Evolutionary conservation across 495 filamentous ascomycete species (phyloP).

Genomic region (Penicillium simplicissimum): DNA sequence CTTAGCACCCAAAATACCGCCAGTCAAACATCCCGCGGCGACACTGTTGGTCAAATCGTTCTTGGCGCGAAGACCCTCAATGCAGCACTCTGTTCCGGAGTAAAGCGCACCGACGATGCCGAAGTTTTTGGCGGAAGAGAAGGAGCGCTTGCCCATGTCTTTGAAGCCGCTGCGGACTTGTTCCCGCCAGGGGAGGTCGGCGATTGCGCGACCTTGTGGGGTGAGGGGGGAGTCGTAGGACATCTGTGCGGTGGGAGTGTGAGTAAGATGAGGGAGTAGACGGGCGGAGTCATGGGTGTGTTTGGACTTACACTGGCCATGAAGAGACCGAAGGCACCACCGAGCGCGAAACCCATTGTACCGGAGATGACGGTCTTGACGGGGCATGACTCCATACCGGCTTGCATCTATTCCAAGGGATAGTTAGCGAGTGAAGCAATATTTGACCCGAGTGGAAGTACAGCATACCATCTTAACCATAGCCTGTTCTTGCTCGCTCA

Average conservation of each 20-base stretch:
- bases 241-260: conserved; percentile 58
- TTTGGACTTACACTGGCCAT: conserved; percentile 77
- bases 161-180: conserved; percentile 84
- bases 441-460: conserved; percentile 25
- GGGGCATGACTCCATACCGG: conserved; percentile 84
- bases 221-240: conserved; percentile 82
- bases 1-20: conserved; percentile 78
- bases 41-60: conserved; percentile 91
- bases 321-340: conserved; percentile 90
- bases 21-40: conserved; percentile 86
- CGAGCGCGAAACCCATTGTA: conserved; percentile 84
- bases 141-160: conserved; percentile 88
- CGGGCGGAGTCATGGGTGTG: background rate
- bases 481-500: conserved; percentile 53
- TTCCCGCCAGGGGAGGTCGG: conserved; percentile 73
- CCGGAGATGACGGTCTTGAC: conserved; percentile 81
- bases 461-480: conserved; percentile 54
- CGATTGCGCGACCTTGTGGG: conserved; percentile 60
- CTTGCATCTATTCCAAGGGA: conserved; percentile 60
- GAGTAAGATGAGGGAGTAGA: conserved; percentile 2
- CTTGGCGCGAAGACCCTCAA: conserved; percentile 87
- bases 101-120: conserved; percentile 88
- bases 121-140: conserved; percentile 90
- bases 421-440: background rate
- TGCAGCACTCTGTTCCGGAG: conserved; percentile 89